A percentile compares a stretch with the other conserved stretches of the same genome.
Evolutionary conservation across 108 stramenopile genomes (phyloP).

Genomic region (Fistulifera solaris): DNA sequence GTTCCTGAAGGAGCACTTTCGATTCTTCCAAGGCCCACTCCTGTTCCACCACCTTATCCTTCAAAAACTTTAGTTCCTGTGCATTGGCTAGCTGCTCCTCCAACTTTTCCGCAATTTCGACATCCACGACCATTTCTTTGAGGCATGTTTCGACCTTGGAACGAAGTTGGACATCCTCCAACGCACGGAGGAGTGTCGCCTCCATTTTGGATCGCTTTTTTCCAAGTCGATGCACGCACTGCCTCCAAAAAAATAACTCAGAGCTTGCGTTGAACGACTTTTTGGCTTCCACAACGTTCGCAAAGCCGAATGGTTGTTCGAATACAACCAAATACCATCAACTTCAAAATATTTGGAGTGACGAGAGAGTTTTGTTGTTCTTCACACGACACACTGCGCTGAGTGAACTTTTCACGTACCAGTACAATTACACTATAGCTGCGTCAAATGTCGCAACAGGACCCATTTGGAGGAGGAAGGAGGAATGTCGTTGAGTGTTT

Average conservation of each 20-base stretch:
- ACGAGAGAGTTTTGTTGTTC: too few species aligned
- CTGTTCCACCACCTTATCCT: conserved; percentile 14
- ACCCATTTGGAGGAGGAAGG: too few species aligned
- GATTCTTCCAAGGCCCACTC: conserved; percentile 27
- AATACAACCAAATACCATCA: too few species aligned
- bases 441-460: too few species aligned
- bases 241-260: not conserved
- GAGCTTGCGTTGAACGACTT: too few species aligned
- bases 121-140: conserved; percentile 27
- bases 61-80: conserved; percentile 8
- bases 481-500: too few species aligned
- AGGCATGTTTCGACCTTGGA: conserved; percentile 25
- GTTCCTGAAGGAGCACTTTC: conserved; percentile 16
- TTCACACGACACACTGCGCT: too few species aligned
- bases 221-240: not conserved
- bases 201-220: not conserved
- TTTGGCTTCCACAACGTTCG: not conserved
- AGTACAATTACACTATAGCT: too few species aligned
- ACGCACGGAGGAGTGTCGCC: conserved; percentile 6
- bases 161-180: conserved; percentile 23
- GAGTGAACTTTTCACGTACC: not conserved
- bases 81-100: conserved; percentile 22
- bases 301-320: too few species aligned
- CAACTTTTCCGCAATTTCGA: conserved; percentile 30
- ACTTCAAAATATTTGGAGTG: too few species aligned